These are phyloP conservation scores for Tardiomyces blankii DNA, from an alignment of 1,139 yeast genomes.

Conservation along the genomic window DNA sequence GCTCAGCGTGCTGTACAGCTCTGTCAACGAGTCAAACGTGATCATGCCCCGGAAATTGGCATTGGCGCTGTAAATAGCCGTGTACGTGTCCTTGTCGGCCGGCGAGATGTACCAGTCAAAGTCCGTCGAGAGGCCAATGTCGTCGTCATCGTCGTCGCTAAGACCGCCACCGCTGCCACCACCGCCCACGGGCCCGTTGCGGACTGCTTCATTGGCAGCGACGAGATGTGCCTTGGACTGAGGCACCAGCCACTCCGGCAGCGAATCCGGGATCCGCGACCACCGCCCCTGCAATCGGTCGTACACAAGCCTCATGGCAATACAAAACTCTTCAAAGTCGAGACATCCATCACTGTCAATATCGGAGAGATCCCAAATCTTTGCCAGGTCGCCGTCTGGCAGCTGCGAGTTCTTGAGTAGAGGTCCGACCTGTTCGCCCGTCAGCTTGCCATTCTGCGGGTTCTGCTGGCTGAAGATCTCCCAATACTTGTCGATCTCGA, in stretches of 20 bases:
- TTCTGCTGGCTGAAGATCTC: conserved; percentile 85
- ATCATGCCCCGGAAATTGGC: conserved; percentile 79
- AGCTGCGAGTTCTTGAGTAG: conserved; percentile 84
- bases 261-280: conserved; percentile 48
- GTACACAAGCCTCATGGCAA: conserved; percentile 89
- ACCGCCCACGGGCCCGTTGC: conserved; percentile 23
- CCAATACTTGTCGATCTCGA: conserved; percentile 96
- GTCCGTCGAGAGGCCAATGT: conserved; percentile 46
- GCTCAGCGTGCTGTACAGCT: conserved; percentile 53
- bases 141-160: conserved; percentile 43
- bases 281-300: conserved; percentile 76
- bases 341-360: conserved; percentile 84
- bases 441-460: conserved; percentile 66
- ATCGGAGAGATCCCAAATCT: conserved; percentile 88
- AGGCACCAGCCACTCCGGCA: conserved; percentile 91
- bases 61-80: conserved; percentile 62
- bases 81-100: conserved; percentile 66
- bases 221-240: conserved; percentile 76
- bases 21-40: conserved; percentile 57
- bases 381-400: conserved; percentile 59
- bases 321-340: conserved; percentile 96
- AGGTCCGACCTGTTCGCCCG: conserved; percentile 77
- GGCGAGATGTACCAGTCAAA: conserved; percentile 98
- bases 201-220: conserved; percentile 64
- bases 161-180: conserved; percentile 18